Conservation (phyloP, 441 rosid species). For the Erysimum pusillum region DNA sequence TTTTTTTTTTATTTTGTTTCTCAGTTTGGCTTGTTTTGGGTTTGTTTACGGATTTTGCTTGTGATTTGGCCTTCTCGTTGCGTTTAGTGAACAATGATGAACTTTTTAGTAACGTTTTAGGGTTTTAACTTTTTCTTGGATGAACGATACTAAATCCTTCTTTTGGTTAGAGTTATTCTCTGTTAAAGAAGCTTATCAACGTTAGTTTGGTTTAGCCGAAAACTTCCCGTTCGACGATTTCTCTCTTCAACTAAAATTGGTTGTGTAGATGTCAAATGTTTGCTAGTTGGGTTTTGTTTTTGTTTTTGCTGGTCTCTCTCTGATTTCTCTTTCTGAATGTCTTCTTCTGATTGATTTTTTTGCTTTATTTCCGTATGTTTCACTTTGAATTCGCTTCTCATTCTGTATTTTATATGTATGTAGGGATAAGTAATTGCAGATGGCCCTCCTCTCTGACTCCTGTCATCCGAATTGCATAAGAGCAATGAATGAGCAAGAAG, state of each 20-base stretch:
- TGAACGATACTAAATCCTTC: background rate
- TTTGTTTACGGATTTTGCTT: background rate
- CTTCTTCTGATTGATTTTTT: background rate
- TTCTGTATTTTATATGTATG: background rate
- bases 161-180: background rate
- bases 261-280: background rate
- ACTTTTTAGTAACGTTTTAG: background rate
- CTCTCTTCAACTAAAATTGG: background rate
- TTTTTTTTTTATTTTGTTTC: background rate
- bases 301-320: background rate
- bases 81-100: background rate
- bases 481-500: background rate
- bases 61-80: background rate
- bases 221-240: background rate
- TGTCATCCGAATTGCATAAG: background rate
- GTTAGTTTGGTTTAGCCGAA: background rate
- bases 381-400: background rate
- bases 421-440: background rate
- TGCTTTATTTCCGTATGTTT: background rate
- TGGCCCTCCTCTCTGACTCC: too few relatives aligned
- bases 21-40: background rate
- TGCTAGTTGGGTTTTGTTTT: background rate
- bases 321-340: background rate
- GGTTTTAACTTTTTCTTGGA: background rate
- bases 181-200: background rate